Conservation (phyloP, 768 basidiomycete genomes). For the Lactarius evosmus region DNA sequence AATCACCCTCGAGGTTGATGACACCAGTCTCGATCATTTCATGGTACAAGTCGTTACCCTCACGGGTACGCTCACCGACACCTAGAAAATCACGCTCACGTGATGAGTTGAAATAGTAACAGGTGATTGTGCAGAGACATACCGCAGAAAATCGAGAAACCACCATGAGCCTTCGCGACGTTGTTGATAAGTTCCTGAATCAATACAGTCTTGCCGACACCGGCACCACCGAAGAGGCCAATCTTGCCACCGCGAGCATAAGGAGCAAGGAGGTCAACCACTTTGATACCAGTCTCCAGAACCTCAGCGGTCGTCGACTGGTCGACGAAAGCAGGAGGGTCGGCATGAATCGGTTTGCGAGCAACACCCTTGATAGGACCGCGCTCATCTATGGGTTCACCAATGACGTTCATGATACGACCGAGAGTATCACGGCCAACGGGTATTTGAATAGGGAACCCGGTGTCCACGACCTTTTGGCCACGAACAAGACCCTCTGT, state of each 20-base stretch:
- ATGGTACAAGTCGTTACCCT: slow-evolving; percentile 99
- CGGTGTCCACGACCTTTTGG: slow-evolving; percentile 95
- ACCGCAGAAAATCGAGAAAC: slow-evolving; percentile 99
- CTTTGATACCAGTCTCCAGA: slow-evolving; percentile 99
- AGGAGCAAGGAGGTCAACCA: slow-evolving; percentile 98
- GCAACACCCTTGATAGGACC: slow-evolving; percentile 97
- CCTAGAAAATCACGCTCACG: slow-evolving; percentile 44
- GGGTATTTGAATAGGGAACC: slow-evolving; percentile 93
- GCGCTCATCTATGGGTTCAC: slow-evolving; percentile 99
- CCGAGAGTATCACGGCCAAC: slow-evolving; percentile 94
- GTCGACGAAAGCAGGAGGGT: slow-evolving; percentile 95
- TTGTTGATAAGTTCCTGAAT: slow-evolving; percentile 99
- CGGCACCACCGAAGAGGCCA: slow-evolving; percentile 99
- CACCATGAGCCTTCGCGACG: slow-evolving; percentile 99
- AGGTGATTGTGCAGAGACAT: slow-evolving; percentile 11
- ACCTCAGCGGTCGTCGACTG: slow-evolving; percentile 99
- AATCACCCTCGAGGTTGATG: slow-evolving; percentile 99
- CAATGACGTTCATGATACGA: slow-evolving; percentile 99
- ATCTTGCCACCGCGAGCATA: slow-evolving; percentile 99
- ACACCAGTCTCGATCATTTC: slow-evolving; percentile 99
- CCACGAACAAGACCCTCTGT: slow-evolving; percentile 99
- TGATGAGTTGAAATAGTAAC: slow-evolving; percentile 2
- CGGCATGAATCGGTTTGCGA: slow-evolving; percentile 90
- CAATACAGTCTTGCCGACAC: slow-evolving; percentile 99
- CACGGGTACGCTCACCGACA: slow-evolving; percentile 99